Conservation (phyloP, 768 basidiomycete genomes). For the Cyathus striatus region DNA sequence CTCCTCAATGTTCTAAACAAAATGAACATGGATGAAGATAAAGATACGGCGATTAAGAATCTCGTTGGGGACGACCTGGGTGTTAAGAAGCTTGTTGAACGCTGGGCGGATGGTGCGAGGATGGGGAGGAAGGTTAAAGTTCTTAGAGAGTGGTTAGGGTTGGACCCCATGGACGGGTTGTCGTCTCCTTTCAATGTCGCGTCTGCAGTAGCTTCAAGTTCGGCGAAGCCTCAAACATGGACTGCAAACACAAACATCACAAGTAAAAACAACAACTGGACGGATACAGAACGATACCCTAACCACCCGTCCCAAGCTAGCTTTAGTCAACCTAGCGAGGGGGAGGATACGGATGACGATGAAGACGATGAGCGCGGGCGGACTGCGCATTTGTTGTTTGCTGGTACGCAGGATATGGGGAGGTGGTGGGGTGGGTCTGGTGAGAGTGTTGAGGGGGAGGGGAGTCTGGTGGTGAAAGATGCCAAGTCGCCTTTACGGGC, state of each 20-base stretch:
- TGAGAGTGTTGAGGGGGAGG: slow-evolving; percentile 5
- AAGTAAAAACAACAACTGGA: no score
- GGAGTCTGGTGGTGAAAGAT: slow-evolving; percentile 3
- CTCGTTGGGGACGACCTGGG: slow-evolving; percentile 61
- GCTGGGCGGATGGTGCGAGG: slow-evolving; percentile 52
- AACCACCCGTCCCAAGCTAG: no score
- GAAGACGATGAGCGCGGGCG: slow-evolving; percentile 49
- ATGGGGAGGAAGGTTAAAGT: slow-evolving; percentile 36
- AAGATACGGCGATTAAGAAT: slow-evolving; percentile 58
- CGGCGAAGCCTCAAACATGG: no score
- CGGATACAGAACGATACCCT: no score
- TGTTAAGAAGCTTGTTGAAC: slow-evolving; percentile 35
- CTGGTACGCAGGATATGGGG: slow-evolving; percentile 28
- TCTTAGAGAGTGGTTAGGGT: slow-evolving; percentile 38
- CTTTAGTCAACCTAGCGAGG: no score
- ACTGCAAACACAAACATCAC: no score
- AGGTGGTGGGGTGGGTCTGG: slow-evolving; percentile 25
- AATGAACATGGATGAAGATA: slow-evolving; percentile 17
- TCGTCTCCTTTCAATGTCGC: no score
- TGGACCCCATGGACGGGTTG: no score
- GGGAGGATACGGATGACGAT: slow-evolving; percentile 24
- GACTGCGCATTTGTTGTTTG: slow-evolving; percentile 56
- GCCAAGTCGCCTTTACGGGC: neutral
- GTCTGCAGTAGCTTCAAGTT: no score
- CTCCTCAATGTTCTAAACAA: slow-evolving; percentile 6